phyloP scores from a whole-genome alignment of 805 yeast genomes.

The Huiozyma sinensis region DNA sequence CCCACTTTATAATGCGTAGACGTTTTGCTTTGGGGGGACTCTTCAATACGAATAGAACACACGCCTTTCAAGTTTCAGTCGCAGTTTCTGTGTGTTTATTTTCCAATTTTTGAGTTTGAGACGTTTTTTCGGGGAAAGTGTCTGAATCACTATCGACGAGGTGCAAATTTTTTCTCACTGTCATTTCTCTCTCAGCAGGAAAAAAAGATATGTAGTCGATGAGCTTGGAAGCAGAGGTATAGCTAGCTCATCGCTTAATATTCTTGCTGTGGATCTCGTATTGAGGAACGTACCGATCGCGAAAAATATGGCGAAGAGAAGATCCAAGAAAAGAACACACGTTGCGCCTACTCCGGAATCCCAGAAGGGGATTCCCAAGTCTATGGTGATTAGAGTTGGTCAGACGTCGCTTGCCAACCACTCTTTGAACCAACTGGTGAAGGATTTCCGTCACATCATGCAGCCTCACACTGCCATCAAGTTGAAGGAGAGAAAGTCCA shows the following conservation, averaged over 20 bases:
- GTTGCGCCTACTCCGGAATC: constrained; percentile 48
- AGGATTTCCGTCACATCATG: constrained; percentile 82
- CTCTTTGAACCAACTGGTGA: constrained; percentile 72
- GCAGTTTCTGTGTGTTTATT: too few species aligned
- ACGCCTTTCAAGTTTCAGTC: too few species aligned
- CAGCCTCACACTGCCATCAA: constrained; percentile 94
- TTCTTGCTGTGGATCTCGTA: neutral
- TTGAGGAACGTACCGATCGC: neutral
- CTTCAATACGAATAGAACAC: too few species aligned
- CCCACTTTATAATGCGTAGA: too few species aligned
- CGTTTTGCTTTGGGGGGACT: too few species aligned
- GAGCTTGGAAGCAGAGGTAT: neutral
- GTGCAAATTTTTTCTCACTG: too few species aligned
- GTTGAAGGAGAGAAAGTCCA: constrained; percentile 74
- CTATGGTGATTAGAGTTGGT: constrained; percentile 90
- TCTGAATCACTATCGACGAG: too few species aligned
- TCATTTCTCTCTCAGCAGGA: too few species aligned
- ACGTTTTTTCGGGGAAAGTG: too few species aligned
- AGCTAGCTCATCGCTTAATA: neutral
- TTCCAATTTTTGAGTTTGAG: too few species aligned
- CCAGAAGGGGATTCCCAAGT: constrained; percentile 65
- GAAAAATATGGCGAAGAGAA: constrained; percentile 40
- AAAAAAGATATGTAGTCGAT: neutral
- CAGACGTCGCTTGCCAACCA: constrained; percentile 44
- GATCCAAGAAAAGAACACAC: constrained; percentile 81